phyloP scores from a whole-genome alignment of 176 grass and related monocot species.

The Phragmites australis region DNA sequence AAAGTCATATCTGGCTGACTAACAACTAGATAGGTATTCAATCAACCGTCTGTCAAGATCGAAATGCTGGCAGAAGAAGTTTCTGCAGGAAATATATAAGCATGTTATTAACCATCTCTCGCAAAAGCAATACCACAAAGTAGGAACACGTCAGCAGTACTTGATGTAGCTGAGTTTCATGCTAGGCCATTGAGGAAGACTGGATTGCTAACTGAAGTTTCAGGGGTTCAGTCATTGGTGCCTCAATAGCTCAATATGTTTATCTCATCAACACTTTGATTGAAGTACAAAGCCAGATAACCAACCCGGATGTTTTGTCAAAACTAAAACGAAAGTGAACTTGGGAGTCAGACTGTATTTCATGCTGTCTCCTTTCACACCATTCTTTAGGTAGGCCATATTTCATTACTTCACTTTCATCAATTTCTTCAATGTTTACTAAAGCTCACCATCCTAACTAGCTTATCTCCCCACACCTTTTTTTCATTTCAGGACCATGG shows the following conservation, averaged over 20 bases:
- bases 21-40: slow-evolving; percentile 74
- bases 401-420: slow-evolving; percentile 34
- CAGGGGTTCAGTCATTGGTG: slow-evolving; percentile 33
- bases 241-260: background rate
- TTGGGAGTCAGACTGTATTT: slow-evolving; percentile 18
- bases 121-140: slow-evolving; percentile 39
- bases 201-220: slow-evolving; percentile 35
- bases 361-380: background rate
- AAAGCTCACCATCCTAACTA: background rate
- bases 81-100: slow-evolving; percentile 69
- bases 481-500: slow-evolving; percentile 22
- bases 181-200: slow-evolving; percentile 24
- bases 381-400: slow-evolving; percentile 17
- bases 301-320: slow-evolving; percentile 4
- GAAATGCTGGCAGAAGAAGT: slow-evolving; percentile 92
- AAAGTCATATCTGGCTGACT: slow-evolving; percentile 38
- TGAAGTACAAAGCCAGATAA: slow-evolving; percentile 28
- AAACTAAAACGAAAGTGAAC: slow-evolving; percentile 38
- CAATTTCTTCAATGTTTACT: slow-evolving; percentile 15
- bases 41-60: slow-evolving; percentile 89
- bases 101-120: slow-evolving; percentile 2
- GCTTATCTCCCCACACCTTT: slow-evolving; percentile 1
- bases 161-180: slow-evolving; percentile 34
- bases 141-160: slow-evolving; percentile 25
- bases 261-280: background rate